Conservation (phyloP, 2,329 filamentous ascomycete genomes). For the Orbilia oligospora region DNA sequence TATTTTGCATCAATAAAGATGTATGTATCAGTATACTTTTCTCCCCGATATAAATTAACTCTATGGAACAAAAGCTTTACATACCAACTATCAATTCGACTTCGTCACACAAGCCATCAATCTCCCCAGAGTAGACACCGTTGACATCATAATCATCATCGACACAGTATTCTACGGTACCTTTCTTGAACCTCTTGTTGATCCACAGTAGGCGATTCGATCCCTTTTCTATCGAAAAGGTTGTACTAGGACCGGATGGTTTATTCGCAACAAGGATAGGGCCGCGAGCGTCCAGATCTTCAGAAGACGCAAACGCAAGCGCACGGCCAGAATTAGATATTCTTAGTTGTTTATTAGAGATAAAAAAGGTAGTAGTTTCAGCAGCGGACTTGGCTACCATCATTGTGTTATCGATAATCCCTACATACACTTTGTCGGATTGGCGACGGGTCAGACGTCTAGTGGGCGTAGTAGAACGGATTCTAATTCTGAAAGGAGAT, state of each 20-base stretch:
- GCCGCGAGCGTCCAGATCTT: slow-evolving; percentile 20
- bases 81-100: slow-evolving; percentile 40
- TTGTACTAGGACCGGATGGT: slow-evolving; percentile 20
- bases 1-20: neutral
- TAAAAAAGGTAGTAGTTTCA: slow-evolving; percentile 34
- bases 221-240: slow-evolving; percentile 13
- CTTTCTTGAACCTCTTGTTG: slow-evolving; percentile 32
- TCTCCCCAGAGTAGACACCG: slow-evolving; percentile 34
- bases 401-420: slow-evolving; percentile 38
- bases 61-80: neutral
- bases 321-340: slow-evolving; percentile 2
- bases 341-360: slow-evolving; percentile 25
- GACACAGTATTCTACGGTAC: slow-evolving; percentile 34
- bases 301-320: slow-evolving; percentile 28
- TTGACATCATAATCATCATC: slow-evolving; percentile 43
- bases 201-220: slow-evolving; percentile 23
- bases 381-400: neutral
- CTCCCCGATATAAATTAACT: neutral
- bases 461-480: slow-evolving; percentile 12
- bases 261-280: slow-evolving; percentile 29
- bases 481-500: slow-evolving; percentile 31
- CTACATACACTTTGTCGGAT: slow-evolving; percentile 23
- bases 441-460: slow-evolving; percentile 28
- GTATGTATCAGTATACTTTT: neutral
- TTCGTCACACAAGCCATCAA: slow-evolving; percentile 30